These are phyloP conservation scores for Naganishia onofrii DNA, from an alignment of 768 basidiomycete species.

Conservation along the genomic window DNA sequence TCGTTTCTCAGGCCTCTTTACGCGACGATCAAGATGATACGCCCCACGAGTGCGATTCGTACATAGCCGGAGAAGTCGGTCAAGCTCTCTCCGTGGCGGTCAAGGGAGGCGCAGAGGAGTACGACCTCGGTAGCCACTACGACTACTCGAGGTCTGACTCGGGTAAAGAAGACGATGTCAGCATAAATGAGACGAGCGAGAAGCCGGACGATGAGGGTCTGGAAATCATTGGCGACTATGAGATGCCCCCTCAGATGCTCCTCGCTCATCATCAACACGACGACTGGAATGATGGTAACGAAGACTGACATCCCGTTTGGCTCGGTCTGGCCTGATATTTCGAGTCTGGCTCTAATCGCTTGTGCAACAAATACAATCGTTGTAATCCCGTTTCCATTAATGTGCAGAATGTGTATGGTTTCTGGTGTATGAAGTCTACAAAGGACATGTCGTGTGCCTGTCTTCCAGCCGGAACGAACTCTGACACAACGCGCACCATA, in stretches of 20 bases:
- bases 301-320: not conserved
- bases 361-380: too few relatives aligned
- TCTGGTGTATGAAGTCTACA: too few relatives aligned
- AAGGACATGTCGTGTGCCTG: too few relatives aligned
- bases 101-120: not conserved
- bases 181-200: not conserved
- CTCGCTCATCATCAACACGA: not conserved
- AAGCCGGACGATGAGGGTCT: not conserved
- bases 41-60: not conserved
- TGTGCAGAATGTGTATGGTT: too few relatives aligned
- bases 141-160: not conserved
- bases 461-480: too few relatives aligned
- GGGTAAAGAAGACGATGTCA: not conserved
- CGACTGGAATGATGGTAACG: not conserved
- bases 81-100: not conserved
- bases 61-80: not conserved
- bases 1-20: constrained; percentile 4
- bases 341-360: too few relatives aligned
- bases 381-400: too few relatives aligned
- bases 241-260: not conserved
- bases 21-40: not conserved
- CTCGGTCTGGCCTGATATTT: not conserved
- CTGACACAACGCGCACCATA: too few relatives aligned
- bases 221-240: not conserved
- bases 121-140: not conserved